These are phyloP conservation scores for Colletotrichum caudatum DNA, from an alignment of 2,329 filamentous ascomycete species.

Conservation along the genomic window DNA sequence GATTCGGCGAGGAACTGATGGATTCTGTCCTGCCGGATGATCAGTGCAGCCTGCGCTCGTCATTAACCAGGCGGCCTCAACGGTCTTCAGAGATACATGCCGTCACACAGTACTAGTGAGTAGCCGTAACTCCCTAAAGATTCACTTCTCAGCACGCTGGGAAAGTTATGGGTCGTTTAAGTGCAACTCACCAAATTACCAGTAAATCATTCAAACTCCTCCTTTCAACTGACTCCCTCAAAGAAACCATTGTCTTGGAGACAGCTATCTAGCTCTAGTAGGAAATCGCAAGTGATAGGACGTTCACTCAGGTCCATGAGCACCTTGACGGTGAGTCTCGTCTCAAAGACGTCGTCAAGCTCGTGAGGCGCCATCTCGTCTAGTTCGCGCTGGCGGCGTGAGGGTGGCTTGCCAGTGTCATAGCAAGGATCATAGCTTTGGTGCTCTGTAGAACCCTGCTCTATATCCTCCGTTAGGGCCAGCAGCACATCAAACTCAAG, in stretches of 20 bases:
- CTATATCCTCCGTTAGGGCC: constrained; percentile 48
- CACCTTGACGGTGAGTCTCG: constrained; percentile 41
- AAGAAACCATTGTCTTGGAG: constrained; percentile 45
- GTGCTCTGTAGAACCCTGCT: constrained; percentile 42
- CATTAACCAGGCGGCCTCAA: background rate
- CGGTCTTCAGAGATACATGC: background rate
- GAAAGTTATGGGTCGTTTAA: too few relatives aligned
- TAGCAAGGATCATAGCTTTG: background rate
- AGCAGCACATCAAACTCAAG: constrained; percentile 51
- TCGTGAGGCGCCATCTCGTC: constrained; percentile 35
- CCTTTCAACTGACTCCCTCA: constrained; percentile 35
- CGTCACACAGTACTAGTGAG: constrained; percentile 44
- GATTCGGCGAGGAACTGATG: background rate
- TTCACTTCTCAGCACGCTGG: background rate
- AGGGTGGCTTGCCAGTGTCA: constrained; percentile 6
- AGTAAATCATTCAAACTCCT: constrained; percentile 47
- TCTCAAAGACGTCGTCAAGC: constrained; percentile 40
- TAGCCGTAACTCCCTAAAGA: constrained; percentile 42
- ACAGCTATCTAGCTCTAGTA: constrained; percentile 43
- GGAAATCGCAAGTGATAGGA: constrained; percentile 37
- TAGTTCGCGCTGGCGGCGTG: constrained; percentile 5
- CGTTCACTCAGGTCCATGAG: constrained; percentile 48
- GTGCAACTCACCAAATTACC: constrained; percentile 46
- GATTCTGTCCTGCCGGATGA: constrained; percentile 7
- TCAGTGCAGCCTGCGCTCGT: constrained; percentile 3